Conservation (phyloP, 169 alveolate species). For the Cryptosporidium viatorum region DNA sequence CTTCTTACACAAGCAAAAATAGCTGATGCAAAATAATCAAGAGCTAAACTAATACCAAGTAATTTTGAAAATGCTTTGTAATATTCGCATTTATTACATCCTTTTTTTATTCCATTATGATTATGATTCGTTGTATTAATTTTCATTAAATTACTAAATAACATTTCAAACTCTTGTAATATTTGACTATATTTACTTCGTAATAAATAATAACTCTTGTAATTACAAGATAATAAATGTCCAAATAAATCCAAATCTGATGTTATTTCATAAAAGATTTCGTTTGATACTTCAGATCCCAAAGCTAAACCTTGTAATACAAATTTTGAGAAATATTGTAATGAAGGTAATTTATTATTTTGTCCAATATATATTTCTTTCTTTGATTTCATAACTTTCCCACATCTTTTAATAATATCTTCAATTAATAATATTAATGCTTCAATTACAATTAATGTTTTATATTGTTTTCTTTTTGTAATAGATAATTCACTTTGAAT, state of each 20-base stretch:
- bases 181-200: background rate
- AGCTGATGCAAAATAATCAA: background rate
- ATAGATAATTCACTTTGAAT: background rate
- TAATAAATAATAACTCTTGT: background rate
- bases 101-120: background rate
- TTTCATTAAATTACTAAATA: no score
- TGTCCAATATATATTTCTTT: background rate
- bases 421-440: background rate
- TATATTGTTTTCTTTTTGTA: background rate
- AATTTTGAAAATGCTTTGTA: background rate
- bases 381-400: no score
- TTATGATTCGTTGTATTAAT: background rate
- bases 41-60: background rate
- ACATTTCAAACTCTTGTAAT: no score
- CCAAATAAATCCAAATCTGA: background rate
- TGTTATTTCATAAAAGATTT: background rate
- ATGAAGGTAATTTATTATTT: background rate
- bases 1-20: constrained; percentile 8
- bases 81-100: background rate
- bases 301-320: background rate
- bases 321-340: background rate
- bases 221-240: background rate
- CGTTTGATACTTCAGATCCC: background rate
- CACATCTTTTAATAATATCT: background rate
- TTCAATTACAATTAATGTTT: background rate